A percentile compares a stretch with the other conserved stretches of the same genome.
phyloP scores from a whole-genome alignment of 371 early-diverging fungal species.

The Actinomucor elegans region DNA sequence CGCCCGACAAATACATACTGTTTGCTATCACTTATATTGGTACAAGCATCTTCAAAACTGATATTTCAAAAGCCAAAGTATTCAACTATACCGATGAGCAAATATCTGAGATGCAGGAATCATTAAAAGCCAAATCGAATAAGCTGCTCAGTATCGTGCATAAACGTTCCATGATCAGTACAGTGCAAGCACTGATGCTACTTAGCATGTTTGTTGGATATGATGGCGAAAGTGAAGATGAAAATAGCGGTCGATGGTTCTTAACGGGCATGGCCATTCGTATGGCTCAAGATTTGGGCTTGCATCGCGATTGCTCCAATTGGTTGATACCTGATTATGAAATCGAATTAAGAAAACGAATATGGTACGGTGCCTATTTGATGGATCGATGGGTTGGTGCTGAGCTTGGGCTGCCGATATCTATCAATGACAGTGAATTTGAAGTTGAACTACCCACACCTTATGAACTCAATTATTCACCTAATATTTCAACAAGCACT shows the following conservation, averaged over 20 bases:
- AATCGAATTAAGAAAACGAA: slow-evolving; percentile 40
- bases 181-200: slow-evolving; percentile 37
- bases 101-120: slow-evolving; percentile 4
- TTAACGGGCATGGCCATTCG: slow-evolving; percentile 57
- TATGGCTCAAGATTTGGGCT: slow-evolving; percentile 61
- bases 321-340: slow-evolving; percentile 45
- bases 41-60: slow-evolving; percentile 7
- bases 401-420: slow-evolving; percentile 32
- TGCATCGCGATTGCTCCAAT: slow-evolving; percentile 40
- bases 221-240: slow-evolving; percentile 23
- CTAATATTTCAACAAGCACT: not conserved
- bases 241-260: slow-evolving; percentile 37
- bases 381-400: slow-evolving; percentile 44
- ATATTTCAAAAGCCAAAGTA: slow-evolving; percentile 1
- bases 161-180: slow-evolving; percentile 38
- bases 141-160: slow-evolving; percentile 20
- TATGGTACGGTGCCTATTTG: slow-evolving; percentile 40
- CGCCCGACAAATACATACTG: slow-evolving; percentile 34
- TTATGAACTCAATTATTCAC: slow-evolving; percentile 25
- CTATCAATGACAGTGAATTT: slow-evolving; percentile 39
- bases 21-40: slow-evolving; percentile 32
- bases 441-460: slow-evolving; percentile 40
- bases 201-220: slow-evolving; percentile 31
- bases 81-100: slow-evolving; percentile 8
- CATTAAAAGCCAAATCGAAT: slow-evolving; percentile 23